Evolutionary conservation across 2,329 filamentous ascomycete genomes (phyloP).

Genomic region (Phialophora tarda): DNA sequence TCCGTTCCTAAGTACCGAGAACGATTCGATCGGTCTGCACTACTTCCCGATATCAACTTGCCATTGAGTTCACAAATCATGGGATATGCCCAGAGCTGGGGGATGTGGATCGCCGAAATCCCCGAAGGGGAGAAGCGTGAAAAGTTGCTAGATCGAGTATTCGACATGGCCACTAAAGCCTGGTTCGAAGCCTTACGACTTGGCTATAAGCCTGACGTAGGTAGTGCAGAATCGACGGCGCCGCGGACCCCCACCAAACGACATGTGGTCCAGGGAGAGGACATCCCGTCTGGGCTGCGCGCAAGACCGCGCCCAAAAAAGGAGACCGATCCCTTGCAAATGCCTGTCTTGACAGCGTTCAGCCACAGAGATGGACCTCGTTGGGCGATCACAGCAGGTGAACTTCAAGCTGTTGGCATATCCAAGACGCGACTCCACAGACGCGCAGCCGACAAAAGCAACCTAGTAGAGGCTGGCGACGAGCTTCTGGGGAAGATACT

Average conservation of each 20-base stretch:
- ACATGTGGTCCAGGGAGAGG: neutral
- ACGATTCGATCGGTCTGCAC: slow-evolving; percentile 19
- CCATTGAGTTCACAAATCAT: slow-evolving; percentile 33
- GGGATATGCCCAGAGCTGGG: slow-evolving; percentile 34
- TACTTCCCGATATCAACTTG: slow-evolving; percentile 27
- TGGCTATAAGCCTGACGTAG: slow-evolving; percentile 21
- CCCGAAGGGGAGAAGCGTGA: slow-evolving; percentile 28
- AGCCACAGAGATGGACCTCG: slow-evolving; percentile 20
- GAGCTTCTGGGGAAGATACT: slow-evolving; percentile 22
- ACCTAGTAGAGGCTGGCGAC: slow-evolving; percentile 22
- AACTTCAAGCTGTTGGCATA: slow-evolving; percentile 34
- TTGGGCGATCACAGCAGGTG: slow-evolving; percentile 34
- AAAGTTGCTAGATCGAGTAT: slow-evolving; percentile 33
- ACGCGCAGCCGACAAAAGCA: slow-evolving; percentile 16
- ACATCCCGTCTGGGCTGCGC: slow-evolving; percentile 3
- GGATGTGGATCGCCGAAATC: slow-evolving; percentile 30
- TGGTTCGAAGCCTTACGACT: slow-evolving; percentile 37
- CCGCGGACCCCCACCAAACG: slow-evolving; percentile 4
- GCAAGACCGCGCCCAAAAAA: slow-evolving; percentile 16
- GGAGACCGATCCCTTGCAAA: slow-evolving; percentile 20
- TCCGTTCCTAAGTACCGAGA: slow-evolving; percentile 4
- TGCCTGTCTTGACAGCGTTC: slow-evolving; percentile 19
- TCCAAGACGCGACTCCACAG: slow-evolving; percentile 28
- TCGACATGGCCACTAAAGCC: slow-evolving; percentile 31
- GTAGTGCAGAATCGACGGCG: neutral